phyloP scores from a whole-genome alignment of 768 basidiomycete species.

The Psilocybe sp. region DNA sequence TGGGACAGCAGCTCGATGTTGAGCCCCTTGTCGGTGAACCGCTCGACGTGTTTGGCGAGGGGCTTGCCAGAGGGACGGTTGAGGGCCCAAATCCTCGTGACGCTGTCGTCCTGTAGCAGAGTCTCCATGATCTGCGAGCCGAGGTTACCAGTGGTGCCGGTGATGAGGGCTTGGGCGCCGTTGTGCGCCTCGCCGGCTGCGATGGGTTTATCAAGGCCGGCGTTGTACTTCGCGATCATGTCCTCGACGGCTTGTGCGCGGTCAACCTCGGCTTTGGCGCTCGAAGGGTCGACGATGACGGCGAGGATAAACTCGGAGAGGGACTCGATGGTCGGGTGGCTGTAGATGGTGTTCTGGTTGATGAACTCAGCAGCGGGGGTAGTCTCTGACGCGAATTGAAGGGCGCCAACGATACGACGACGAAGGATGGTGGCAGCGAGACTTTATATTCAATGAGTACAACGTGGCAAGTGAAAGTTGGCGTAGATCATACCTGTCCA shows the following conservation, averaged over 20 bases:
- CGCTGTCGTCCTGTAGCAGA: background rate
- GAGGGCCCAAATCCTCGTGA: background rate
- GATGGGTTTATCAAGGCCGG: background rate
- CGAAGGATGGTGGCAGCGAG: conserved; percentile 20
- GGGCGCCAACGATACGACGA: conserved; percentile 16
- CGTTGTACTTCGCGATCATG: conserved; percentile 16
- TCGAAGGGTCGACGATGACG: conserved; percentile 9
- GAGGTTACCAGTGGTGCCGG: too few relatives aligned
- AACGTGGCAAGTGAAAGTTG: background rate
- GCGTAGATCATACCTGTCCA: conserved; percentile 15
- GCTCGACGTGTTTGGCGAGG: background rate
- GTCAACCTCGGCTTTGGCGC: conserved; percentile 1
- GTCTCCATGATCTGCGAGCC: too few relatives aligned
- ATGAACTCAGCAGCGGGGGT: conserved; percentile 12
- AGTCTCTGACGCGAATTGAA: conserved; percentile 11
- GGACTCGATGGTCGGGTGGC: conserved; percentile 17
- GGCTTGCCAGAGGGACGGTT: conserved; percentile 2
- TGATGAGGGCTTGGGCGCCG: background rate
- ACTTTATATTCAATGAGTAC: conserved; percentile 1
- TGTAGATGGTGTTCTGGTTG: conserved; percentile 18
- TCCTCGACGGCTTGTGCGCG: conserved; percentile 25
- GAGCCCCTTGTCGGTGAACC: conserved; percentile 1
- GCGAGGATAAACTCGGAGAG: conserved; percentile 14
- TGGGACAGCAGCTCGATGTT: background rate
- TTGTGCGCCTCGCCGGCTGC: background rate